Evolutionary conservation across 2,329 filamentous ascomycete species (phyloP).

Genomic region (Aspergillus ochraceoroseus): DNA sequence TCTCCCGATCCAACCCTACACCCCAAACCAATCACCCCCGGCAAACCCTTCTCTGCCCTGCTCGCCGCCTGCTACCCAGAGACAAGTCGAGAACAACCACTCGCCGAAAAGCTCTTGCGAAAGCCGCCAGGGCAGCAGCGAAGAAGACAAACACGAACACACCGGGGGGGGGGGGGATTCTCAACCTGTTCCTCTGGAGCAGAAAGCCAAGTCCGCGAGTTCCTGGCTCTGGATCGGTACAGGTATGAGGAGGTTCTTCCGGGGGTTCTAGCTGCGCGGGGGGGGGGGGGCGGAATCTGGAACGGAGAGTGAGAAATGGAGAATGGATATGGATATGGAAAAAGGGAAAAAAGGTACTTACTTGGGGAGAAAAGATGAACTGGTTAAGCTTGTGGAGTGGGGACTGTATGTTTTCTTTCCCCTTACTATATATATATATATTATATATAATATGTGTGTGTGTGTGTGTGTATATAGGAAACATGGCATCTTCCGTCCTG

Average conservation of each 20-base stretch:
- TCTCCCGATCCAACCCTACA: conserved; percentile 17
- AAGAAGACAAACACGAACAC: conserved; percentile 6
- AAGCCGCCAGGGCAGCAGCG: conserved; percentile 11
- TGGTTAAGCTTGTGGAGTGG: conserved; percentile 42
- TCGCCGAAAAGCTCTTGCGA: conserved; percentile 22
- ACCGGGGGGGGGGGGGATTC: not conserved
- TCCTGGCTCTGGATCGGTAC: conserved; percentile 36
- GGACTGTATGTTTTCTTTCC: conserved; percentile 37
- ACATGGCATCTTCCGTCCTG: conserved; percentile 40
- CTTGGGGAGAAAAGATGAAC: conserved; percentile 30
- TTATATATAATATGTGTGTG: too few relatives aligned
- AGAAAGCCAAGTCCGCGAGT: conserved; percentile 23
- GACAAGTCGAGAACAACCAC: conserved; percentile 26
- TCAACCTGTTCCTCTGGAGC: conserved; percentile 8
- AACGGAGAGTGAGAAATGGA: not conserved
- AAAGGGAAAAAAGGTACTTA: conserved; percentile 15
- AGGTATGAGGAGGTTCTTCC: conserved; percentile 39
- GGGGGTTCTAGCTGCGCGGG: conserved; percentile 18
- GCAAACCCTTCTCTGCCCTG: conserved; percentile 27
- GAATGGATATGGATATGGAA: not conserved
- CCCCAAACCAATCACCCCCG: conserved; percentile 24
- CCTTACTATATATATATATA: not conserved
- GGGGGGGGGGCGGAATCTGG: too few relatives aligned
- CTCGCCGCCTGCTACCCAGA: conserved; percentile 26
- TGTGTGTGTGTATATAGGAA: too few relatives aligned